These are phyloP conservation scores for Simplicillium sp. DNA, from an alignment of 2,329 filamentous ascomycete species.

Conservation along the genomic window DNA sequence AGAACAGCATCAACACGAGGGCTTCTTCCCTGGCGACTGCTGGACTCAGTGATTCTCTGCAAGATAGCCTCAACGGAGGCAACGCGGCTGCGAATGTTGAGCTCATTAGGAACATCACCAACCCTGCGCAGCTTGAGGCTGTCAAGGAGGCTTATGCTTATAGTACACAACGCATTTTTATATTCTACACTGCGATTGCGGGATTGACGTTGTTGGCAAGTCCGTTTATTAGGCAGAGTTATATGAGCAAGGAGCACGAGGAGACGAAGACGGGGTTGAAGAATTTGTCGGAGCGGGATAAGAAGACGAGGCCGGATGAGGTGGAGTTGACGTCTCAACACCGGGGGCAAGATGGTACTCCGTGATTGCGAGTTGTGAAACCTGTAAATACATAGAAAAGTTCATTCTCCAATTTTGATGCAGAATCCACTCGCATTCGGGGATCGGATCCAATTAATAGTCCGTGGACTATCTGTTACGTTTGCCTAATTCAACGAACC, in stretches of 20 bases:
- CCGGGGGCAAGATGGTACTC: too few relatives aligned
- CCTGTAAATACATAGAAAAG: too few relatives aligned
- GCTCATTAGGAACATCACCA: slow-evolving; percentile 1
- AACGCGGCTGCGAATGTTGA: slow-evolving; percentile 6
- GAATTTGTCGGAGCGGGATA: too few relatives aligned
- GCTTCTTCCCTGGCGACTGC: slow-evolving; percentile 1
- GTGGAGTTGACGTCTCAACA: too few relatives aligned
- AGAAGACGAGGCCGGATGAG: too few relatives aligned
- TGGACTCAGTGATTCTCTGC: slow-evolving; percentile 1
- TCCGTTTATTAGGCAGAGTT: slow-evolving; percentile 3
- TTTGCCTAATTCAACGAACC: too few relatives aligned
- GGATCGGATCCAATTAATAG: too few relatives aligned
- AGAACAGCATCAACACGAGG: slow-evolving; percentile 29
- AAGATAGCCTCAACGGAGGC: slow-evolving; percentile 3
- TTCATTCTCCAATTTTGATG: too few relatives aligned
- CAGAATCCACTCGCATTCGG: too few relatives aligned
- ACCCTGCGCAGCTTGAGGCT: slow-evolving; percentile 1
- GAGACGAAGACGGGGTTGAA: slow-evolving; percentile 4
- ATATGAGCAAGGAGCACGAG: slow-evolving; percentile 6
- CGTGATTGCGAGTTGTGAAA: too few relatives aligned
- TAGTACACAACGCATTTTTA: slow-evolving; percentile 4
- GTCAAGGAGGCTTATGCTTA: slow-evolving; percentile 5
- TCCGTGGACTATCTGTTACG: too few relatives aligned
- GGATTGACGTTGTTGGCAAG: slow-evolving; percentile 4
- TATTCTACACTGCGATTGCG: slow-evolving; percentile 5